Evolutionary conservation across 2,329 filamentous ascomycete genomes (phyloP).

Genomic region (Aureobasidium sp.): DNA sequence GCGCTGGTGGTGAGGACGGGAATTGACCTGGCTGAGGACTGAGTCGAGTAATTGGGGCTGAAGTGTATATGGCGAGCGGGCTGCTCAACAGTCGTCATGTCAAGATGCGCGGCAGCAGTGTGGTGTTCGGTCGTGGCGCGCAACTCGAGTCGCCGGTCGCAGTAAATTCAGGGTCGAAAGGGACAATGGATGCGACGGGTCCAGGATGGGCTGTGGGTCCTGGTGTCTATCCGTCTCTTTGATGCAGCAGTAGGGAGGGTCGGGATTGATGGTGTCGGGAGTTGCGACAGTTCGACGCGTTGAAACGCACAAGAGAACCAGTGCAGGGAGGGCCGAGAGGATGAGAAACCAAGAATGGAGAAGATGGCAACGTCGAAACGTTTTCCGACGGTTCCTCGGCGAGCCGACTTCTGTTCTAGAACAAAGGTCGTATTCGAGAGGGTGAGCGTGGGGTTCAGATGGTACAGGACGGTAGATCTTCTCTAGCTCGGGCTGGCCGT

Average conservation of each 20-base stretch:
- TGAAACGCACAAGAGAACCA: not conserved
- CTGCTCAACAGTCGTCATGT: conserved; percentile 12
- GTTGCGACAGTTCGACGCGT: not conserved
- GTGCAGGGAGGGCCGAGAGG: not conserved
- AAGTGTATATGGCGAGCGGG: conserved; percentile 8
- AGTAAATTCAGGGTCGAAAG: not conserved
- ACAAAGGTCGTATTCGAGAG: not conserved
- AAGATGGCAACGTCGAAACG: conserved; percentile 8
- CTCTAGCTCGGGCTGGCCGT: not conserved
- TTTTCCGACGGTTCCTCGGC: conserved; percentile 1
- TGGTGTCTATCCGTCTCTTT: not conserved
- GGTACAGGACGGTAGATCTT: not conserved
- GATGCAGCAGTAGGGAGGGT: not conserved
- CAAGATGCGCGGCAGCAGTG: conserved; percentile 1
- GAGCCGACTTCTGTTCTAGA: conserved; percentile 8
- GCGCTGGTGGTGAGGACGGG: conserved; percentile 43
- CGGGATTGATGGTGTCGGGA: not conserved
- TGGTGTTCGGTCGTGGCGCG: not conserved
- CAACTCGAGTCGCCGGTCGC: not conserved
- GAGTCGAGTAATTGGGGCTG: not conserved
- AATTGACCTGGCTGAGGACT: conserved; percentile 21
- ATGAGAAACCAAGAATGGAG: not conserved
- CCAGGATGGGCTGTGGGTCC: not conserved
- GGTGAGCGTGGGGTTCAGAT: conserved; percentile 6
- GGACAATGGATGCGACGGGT: not conserved